Conservation (phyloP, 2,329 filamentous ascomycete genomes). For the Cladosporium sp. region DNA sequence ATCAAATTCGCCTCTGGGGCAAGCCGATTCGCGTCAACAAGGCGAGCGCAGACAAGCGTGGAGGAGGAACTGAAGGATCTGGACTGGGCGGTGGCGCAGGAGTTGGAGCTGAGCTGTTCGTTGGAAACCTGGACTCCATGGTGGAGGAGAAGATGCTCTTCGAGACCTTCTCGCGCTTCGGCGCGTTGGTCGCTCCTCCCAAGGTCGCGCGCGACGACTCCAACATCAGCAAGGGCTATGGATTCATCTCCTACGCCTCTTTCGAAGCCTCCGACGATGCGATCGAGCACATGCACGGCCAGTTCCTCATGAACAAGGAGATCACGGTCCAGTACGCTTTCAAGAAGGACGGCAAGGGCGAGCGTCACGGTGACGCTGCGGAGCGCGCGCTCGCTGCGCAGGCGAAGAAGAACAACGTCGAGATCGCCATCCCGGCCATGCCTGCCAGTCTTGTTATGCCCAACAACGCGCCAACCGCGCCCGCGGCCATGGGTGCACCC, state of each 20-base stretch:
- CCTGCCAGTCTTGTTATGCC: slow-evolving; percentile 64
- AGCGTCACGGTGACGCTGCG: slow-evolving; percentile 89
- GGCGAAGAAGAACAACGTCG: slow-evolving; percentile 89
- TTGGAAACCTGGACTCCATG: slow-evolving; percentile 90
- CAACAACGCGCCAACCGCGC: slow-evolving; percentile 33
- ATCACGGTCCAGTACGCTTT: slow-evolving; percentile 96
- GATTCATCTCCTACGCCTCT: slow-evolving; percentile 85
- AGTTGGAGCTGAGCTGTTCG: slow-evolving; percentile 92
- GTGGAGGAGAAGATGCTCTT: slow-evolving; percentile 94
- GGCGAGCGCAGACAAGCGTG: slow-evolving; percentile 86
- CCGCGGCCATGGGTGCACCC: slow-evolving; percentile 36
- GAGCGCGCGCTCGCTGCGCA: slow-evolving; percentile 87
- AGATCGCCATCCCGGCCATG: slow-evolving; percentile 69
- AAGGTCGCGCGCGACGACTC: slow-evolving; percentile 90
- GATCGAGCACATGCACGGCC: slow-evolving; percentile 86
- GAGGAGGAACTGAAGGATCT: slow-evolving; percentile 82
- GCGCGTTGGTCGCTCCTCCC: slow-evolving; percentile 72
- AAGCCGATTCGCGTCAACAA: slow-evolving; percentile 98
- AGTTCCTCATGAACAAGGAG: slow-evolving; percentile 96
- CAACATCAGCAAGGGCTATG: slow-evolving; percentile 88
- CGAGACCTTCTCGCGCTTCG: slow-evolving; percentile 91
- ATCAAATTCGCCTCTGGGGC: slow-evolving; percentile 85
- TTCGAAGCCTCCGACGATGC: slow-evolving; percentile 93
- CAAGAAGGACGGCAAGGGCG: slow-evolving; percentile 98
- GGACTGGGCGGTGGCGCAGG: slow-evolving; percentile 85